Evolutionary conservation across 805 yeast species (phyloP), one percentile per base, ranked within the genome.

Genomic region (Yamadazyma insecticola): DNA sequence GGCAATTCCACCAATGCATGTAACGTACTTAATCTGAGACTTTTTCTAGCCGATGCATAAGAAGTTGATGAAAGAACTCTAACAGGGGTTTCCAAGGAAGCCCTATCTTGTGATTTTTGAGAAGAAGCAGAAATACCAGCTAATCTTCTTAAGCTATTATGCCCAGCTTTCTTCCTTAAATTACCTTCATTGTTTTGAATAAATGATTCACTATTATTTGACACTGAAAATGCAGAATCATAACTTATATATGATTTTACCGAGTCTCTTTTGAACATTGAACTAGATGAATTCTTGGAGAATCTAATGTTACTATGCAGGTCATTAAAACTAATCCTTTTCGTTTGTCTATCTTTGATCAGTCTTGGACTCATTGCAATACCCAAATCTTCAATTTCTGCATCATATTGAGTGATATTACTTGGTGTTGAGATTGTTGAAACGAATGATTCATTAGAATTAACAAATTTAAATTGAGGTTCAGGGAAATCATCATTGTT

Each of bases 241-340:
- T 78, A 78, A 23, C 81, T 73, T 28, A 76, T 41, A 43, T 76
- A 77, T 1, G 83, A 78, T 36, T 63, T 63, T 3, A 53, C 43
- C 1, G 76, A 69, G 19, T 59, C 61, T 32, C 60, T 43, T 33
- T 57, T 64, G 36, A 55, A 46, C 1, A 48, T 32, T 2, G 63
- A 59, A 17, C 50, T 54, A 23, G 59, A 45, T 1, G 74, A 62
- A 14, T 52, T 50, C 16, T 56, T 49, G 1, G 65, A 55, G 9
- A 48, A 16, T 13, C 34, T 30, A 4, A 10, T 29, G 19, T 21
- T 21, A 15, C 29, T 21, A 6, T n/a, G n/a, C 22, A 32, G n/a
- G 29, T 41, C 15, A 24, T 40, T 40, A 27, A 57, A 44, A 33
- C 61, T 56, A 18, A 58, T 51, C 13, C 53, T 28, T 35, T 39